These are phyloP conservation scores for Ceratocystis destructans DNA, from an alignment of 2,329 filamentous ascomycete genomes.

Conservation along the genomic window DNA sequence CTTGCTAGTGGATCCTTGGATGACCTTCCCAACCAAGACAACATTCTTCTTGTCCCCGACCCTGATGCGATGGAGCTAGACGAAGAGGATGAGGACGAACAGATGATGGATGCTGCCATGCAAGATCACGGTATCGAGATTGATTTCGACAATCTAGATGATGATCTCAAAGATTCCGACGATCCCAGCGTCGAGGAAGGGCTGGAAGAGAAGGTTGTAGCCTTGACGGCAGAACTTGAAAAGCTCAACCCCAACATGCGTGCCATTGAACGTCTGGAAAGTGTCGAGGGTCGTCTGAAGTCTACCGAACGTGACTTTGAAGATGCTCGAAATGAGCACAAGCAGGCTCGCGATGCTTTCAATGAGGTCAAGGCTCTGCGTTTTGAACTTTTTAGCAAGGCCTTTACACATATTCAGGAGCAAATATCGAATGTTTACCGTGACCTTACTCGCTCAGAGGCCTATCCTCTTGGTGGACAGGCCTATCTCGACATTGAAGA, in stretches of 20 bases:
- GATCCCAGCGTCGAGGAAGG: conserved; percentile 59
- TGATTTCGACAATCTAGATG: conserved; percentile 68
- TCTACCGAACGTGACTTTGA: conserved; percentile 83
- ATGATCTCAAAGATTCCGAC: conserved; percentile 64
- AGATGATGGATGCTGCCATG: conserved; percentile 49
- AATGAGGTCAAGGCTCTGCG: conserved; percentile 68
- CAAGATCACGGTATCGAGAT: conserved; percentile 87
- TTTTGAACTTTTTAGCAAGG: conserved; percentile 85
- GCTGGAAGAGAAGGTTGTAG: conserved; percentile 63
- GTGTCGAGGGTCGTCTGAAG: conserved; percentile 68
- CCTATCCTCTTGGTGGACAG: conserved; percentile 85
- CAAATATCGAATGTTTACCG: conserved; percentile 91
- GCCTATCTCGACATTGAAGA: conserved; percentile 83
- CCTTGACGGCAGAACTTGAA: conserved; percentile 65
- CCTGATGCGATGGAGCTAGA: conserved; percentile 90
- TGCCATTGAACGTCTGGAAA: conserved; percentile 79
- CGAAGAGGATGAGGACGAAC: conserved; percentile 39
- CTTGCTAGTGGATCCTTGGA: conserved; percentile 66
- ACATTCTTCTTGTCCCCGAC: conserved; percentile 54
- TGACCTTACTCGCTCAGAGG: conserved; percentile 76
- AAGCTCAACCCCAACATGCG: conserved; percentile 96
- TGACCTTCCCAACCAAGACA: conserved; percentile 74
- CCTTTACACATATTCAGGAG: conserved; percentile 86
- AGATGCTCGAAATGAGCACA: conserved; percentile 60
- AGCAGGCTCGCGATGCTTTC: conserved; percentile 68